These are phyloP conservation scores for Dothidotthia symphoricarpi DNA, from an alignment of 2,329 filamentous ascomycete species.

Conservation along the genomic window DNA sequence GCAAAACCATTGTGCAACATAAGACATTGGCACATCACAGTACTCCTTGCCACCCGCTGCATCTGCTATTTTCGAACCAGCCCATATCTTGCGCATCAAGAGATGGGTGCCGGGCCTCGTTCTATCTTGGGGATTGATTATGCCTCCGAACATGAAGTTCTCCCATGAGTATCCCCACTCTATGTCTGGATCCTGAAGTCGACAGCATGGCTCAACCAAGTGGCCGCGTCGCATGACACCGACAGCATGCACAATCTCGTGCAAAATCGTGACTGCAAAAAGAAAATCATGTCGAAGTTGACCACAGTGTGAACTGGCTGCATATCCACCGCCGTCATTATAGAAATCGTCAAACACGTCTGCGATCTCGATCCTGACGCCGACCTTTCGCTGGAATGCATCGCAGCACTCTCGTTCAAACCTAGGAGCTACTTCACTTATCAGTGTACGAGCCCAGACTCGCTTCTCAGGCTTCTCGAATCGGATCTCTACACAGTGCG, in stretches of 20 bases:
- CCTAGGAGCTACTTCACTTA: slow-evolving; percentile 2
- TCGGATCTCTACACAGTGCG: slow-evolving; percentile 22
- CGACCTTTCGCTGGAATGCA: slow-evolving; percentile 13
- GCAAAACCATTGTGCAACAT: slow-evolving; percentile 39
- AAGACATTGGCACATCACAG: slow-evolving; percentile 33
- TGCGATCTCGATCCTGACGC: slow-evolving; percentile 25
- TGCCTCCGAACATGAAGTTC: slow-evolving; percentile 36
- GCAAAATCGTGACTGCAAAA: slow-evolving; percentile 30
- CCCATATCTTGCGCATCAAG: slow-evolving; percentile 34
- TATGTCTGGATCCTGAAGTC: slow-evolving; percentile 22
- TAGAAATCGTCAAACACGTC: slow-evolving; percentile 22
- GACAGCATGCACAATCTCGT: slow-evolving; percentile 38
- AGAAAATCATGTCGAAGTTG: slow-evolving; percentile 38
- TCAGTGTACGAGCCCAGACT: slow-evolving; percentile 25
- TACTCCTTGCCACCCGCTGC: slow-evolving; percentile 30
- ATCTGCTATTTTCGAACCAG: slow-evolving; percentile 10
- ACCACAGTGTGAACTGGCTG: slow-evolving; percentile 22
- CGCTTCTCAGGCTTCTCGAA: slow-evolving; percentile 14
- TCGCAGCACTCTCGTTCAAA: slow-evolving; percentile 11
- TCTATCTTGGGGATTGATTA: slow-evolving; percentile 34
- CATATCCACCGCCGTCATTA: slow-evolving; percentile 18
- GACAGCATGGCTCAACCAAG: slow-evolving; percentile 27
- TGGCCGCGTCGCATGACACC: slow-evolving; percentile 34
- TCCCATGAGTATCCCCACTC: slow-evolving; percentile 42
- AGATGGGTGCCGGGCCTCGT: slow-evolving; percentile 15